Evolutionary conservation across 768 basidiomycete genomes (phyloP).

Genomic region (Tricholoma terreum): DNA sequence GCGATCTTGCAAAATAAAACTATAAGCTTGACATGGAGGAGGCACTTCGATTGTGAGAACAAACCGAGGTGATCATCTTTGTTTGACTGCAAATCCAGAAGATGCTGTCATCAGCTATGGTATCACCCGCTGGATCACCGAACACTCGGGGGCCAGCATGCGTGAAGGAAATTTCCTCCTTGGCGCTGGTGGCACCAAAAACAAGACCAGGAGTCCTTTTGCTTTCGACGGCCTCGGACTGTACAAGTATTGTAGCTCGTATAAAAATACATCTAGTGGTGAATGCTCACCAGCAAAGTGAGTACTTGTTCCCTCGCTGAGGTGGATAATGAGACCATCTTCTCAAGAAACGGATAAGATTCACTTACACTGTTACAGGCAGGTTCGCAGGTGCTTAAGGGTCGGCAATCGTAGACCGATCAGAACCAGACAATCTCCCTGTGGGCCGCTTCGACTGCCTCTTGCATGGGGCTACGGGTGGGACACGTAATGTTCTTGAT

Average conservation of each 20-base stretch:
- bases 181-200: slow-evolving; percentile 25
- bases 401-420: too few species aligned
- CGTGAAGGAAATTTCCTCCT: slow-evolving; percentile 26
- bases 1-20: slow-evolving; percentile 22
- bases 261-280: neutral
- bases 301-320: slow-evolving; percentile 4
- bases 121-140: slow-evolving; percentile 24
- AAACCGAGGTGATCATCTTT: slow-evolving; percentile 31
- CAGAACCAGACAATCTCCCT: too few species aligned
- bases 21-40: neutral
- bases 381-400: too few species aligned
- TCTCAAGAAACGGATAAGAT: neutral
- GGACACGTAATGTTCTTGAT: too few species aligned
- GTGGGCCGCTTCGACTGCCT: too few species aligned
- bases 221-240: slow-evolving; percentile 13
- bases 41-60: slow-evolving; percentile 5
- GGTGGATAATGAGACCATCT: slow-evolving; percentile 2
- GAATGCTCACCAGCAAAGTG: slow-evolving; percentile 2
- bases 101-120: slow-evolving; percentile 23
- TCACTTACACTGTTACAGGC: too few species aligned
- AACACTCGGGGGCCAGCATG: slow-evolving; percentile 19
- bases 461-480: too few species aligned
- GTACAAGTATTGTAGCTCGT: neutral
- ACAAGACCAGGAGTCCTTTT: slow-evolving; percentile 24
- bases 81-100: slow-evolving; percentile 40